Evolutionary conservation across 345 rosid genomes (phyloP), one percentile per base, ranked within the genome.

Genomic region (Garcia nutans): DNA sequence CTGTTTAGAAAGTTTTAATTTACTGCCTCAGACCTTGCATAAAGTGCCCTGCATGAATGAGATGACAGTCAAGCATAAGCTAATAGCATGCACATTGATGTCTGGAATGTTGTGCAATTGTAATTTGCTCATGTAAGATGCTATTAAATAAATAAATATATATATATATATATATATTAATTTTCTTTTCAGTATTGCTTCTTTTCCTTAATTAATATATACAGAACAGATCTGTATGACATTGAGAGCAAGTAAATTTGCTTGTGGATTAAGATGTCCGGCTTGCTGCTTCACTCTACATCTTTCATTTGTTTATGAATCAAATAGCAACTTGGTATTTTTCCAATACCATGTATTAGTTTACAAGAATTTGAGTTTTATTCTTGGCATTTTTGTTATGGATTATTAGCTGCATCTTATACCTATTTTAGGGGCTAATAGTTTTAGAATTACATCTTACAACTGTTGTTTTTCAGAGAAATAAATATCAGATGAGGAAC

Each of bases 161-260:
- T n/a, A n/a, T n/a, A n/a, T n/a, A n/a, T n/a, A 11, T 28, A 28
- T 28, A 28, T 28, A 28, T 28, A 28, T 28, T 28, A 8, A 23
- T 3, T 56, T 49, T 15, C 24, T 47, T 71, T 76, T 23, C 22
- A 23, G 22, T 31, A 24, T 50, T 12, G 42, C 56, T 79, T 44
- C 20, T 71, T 74, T 80, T 84, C 88, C 89, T 80, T 84, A 22
- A 86, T 73, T 17, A 23, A 57, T 77, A 22, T 82, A 22, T 42
- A 15, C 75, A 72, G 75, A 72, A 58, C 66, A 72, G 75, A 72
- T 59, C 5, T 72, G 16, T 72, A 72, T 44, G 75, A 72, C 56
- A 16, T 45, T 8, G 75, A 72, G 55, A 72, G 75, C 44, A 72
- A 72, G 57, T 72, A 42, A 72, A 2, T 41, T 37, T 72, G 41